Base-by-base conservation (phyloP, 2,329 filamentous ascomycete species). In the Cytospora leucostoma region DNA sequence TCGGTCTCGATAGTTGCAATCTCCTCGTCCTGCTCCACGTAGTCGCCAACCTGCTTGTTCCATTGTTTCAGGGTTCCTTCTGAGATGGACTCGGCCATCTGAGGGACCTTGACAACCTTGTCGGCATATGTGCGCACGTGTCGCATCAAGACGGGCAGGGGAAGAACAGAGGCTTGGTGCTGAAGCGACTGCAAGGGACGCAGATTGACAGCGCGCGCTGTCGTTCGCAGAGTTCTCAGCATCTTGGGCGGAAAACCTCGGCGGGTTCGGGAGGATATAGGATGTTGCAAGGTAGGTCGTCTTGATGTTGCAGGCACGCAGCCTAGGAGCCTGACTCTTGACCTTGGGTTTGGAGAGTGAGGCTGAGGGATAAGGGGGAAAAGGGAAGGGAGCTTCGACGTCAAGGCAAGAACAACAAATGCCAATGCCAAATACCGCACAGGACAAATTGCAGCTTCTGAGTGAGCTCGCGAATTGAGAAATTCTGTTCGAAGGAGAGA, bases 1-100 rank as follows among this genome's bases (percentile, higher is more conserved):
- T 99, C 95, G 15, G 95, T 99, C 80, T 99, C 95, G 73, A 99
- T 99, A 56, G 94, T 97, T 37, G 95, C 95, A 76, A 99, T 94
- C 77, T 99, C 95, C 79, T 98, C 95, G 74, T 99, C 95, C 72
- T 89, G 89, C 80, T 96, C 93, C 59, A 99, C 93, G 71, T 88
- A 93, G 76, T 99, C 95, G 72, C 95, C 95, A 71, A 97, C 82
- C 79, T 94, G 77, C 76, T 98, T 98, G 72, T 87, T 90, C 82
- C 93, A 98, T 75, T 97, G 93, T 80, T 97, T 97, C 73, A 99
- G 77, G 27, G 95, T 99, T 66, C 95, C 95, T 78, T 99, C 95
- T 52, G 92, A 96, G 76, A 99, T 98, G 56, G 95, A 98, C 79
- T 99, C 95, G 68, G 95, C 95, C 95, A 99, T 98, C 75, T 95